phyloP scores from a whole-genome alignment of 345 rosid species.

The Lumnitzera racemosa region DNA sequence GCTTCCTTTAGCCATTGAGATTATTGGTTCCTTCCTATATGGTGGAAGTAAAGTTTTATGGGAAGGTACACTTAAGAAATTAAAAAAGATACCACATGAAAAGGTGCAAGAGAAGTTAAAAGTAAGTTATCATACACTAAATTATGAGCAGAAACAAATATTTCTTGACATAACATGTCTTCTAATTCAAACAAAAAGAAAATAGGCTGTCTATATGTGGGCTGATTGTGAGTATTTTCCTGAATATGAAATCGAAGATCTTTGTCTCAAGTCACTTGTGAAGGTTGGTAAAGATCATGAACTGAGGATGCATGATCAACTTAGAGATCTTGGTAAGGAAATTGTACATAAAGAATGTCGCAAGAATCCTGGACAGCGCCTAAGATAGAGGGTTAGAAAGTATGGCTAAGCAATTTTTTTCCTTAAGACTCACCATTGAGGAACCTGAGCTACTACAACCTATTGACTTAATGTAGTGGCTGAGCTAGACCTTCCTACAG shows the following conservation, averaged over 20 bases:
- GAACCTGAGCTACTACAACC: too few species aligned
- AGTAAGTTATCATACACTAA: conserved; percentile 1
- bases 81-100: not conserved
- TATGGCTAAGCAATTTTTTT: too few species aligned
- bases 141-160: not conserved
- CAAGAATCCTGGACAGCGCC: not conserved
- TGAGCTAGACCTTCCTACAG: too few species aligned
- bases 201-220: not conserved
- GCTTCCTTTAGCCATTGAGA: conserved; percentile 4
- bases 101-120: not conserved
- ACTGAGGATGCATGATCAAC: conserved; percentile 8
- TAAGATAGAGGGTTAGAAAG: too few species aligned
- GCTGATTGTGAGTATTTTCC: conserved; percentile 1
- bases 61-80: not conserved
- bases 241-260: not conserved
- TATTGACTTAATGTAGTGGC: too few species aligned
- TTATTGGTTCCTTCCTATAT: conserved; percentile 2
- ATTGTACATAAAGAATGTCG: not conserved
- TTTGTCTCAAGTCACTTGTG: conserved; percentile 1
- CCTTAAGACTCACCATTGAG: too few species aligned
- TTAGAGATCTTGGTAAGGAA: conserved; percentile 4
- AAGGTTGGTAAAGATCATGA: not conserved
- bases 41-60: not conserved
- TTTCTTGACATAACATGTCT: conserved; percentile 9
- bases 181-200: not conserved